Conservation (phyloP, 805 yeast species). For the Candida caryicola region DNA sequence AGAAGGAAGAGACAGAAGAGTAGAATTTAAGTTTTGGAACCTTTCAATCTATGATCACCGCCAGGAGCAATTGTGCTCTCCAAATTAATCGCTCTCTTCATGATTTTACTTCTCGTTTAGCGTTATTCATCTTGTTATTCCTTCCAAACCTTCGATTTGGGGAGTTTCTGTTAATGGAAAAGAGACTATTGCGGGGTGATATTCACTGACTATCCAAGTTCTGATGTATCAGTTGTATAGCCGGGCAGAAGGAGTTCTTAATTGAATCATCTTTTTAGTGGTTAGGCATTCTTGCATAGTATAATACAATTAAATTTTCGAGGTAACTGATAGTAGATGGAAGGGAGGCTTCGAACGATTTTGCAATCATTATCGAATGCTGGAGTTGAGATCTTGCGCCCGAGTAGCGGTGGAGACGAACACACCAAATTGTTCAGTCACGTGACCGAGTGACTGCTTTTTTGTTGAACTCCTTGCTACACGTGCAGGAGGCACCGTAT, state of each 20-base stretch:
- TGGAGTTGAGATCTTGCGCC: too few species aligned
- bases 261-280: slow-evolving; percentile 10
- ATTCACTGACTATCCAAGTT: background rate
- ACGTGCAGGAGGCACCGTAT: too few species aligned
- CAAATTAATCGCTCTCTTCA: slow-evolving; percentile 1
- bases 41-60: background rate
- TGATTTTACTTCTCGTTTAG: slow-evolving; percentile 6
- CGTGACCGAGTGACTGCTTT: slow-evolving; percentile 1
- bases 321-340: too few species aligned
- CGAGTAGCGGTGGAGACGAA: too few species aligned
- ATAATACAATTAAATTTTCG: too few species aligned
- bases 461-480: too few species aligned
- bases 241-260: slow-evolving; percentile 12
- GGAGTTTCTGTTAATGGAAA: too few species aligned
- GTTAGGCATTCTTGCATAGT: too few species aligned
- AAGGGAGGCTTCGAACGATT: background rate
- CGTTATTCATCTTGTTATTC: too few species aligned
- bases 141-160: too few species aligned
- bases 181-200: background rate
- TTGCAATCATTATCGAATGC: too few species aligned
- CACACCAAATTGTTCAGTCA: too few species aligned
- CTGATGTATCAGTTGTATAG: slow-evolving; percentile 1
- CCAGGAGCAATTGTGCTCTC: slow-evolving; percentile 1
- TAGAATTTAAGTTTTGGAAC: slow-evolving; percentile 3
- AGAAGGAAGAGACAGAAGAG: slow-evolving; percentile 1